Evolutionary conservation across 352 stramenopile genomes (phyloP), one percentile per base, ranked within the genome.

Genomic region (Globisporangium carolinianum): DNA sequence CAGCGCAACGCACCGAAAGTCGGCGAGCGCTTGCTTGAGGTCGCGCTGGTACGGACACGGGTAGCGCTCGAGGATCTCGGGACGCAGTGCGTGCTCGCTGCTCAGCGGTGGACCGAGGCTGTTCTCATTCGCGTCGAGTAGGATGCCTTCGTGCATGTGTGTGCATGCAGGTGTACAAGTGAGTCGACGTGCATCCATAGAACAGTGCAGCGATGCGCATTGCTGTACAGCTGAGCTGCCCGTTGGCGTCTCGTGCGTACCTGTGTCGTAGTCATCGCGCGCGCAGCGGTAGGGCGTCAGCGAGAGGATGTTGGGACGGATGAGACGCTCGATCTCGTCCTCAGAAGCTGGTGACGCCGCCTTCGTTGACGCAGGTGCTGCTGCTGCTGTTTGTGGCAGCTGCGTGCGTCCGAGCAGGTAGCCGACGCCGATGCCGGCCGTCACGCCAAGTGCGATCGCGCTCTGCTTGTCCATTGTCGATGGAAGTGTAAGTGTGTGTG

Each of bases 71-170:
- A 99, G 72, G 45, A 86, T 60, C 55, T 86, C 81, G 50, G 68
- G 66, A 50, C 85, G 76, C 5, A 91, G 68, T 55, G 86, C 64
- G 47, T 96, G 68, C 49, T 87, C 75, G 41, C 82, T 83, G 17
- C 79, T 72, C 35, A 97, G 66, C 1, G 94, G 83, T 12, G 97
- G 91, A 0, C 97, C 96, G 36, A 97, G 83, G 53, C 92, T 97
- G 77, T 99, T 99, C 76, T 99, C 97, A 61, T 99, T 99, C 51
- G 96, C 97, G 75, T 99, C 97, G 60, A 99, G 77, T 36, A 99
- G 69, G 55, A 98, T 91, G 24, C 96, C 95, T 91, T 41, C 52
- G 39, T 17, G 35, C 24, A 68, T 41, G 14, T 39, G 32, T 8
- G 14, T 41, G 35, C 12, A 53, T 15, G 45, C n/a, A 6, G 11